Evolutionary conservation across 352 stramenopile genomes (phyloP), one percentile per base, ranked within the genome.

Genomic region (Phytopythium delawarense): DNA sequence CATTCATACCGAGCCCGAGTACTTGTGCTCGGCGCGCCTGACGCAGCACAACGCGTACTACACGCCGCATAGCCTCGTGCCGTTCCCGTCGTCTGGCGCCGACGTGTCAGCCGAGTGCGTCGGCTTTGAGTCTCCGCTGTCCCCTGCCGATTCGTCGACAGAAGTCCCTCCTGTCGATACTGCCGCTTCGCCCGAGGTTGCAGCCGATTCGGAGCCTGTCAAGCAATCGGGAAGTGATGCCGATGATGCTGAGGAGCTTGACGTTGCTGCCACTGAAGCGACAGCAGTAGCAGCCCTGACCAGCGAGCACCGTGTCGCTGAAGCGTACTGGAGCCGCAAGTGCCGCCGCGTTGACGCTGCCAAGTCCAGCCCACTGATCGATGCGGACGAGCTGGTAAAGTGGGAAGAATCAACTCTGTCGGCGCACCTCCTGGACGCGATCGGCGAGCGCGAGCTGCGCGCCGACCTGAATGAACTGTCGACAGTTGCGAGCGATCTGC

Each of bases 41-140:
- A 91, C 82, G 15, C 80, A 91, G 28, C 61, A 86, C 23, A 88
- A 91, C 59, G 77, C 80, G 20, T 91, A 91, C 54, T 91, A 91
- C 37, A 84, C 78, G 28, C 55, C 55, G 25, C 55, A 28, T 12
- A 52, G 40, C 11, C 55, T 40, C 15, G 9, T 61, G 5, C 7
- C 42, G 40, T 23, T 61, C 39, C 48, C 28, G 25, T 15, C 7
- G 25, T 9, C 25, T 21, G 15, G 15, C 5, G n/a, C 7, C 9
- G 16, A 18, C 5, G n/a, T 7, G 4, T 45, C 51, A 7, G 4
- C 51, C 20, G 32, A 57, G 4, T 57, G 50, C 20, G 25, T 30
- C 5, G 6, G 32, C 50, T 16, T 56, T 28, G 50, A n/a, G 21
- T 16, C 9, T 18, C n/a, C 32, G 32, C 28, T 30, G 18, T n/a